These are phyloP conservation scores for Asclepias syriaca DNA, from an alignment of 257 asterid species.

Conservation along the genomic window DNA sequence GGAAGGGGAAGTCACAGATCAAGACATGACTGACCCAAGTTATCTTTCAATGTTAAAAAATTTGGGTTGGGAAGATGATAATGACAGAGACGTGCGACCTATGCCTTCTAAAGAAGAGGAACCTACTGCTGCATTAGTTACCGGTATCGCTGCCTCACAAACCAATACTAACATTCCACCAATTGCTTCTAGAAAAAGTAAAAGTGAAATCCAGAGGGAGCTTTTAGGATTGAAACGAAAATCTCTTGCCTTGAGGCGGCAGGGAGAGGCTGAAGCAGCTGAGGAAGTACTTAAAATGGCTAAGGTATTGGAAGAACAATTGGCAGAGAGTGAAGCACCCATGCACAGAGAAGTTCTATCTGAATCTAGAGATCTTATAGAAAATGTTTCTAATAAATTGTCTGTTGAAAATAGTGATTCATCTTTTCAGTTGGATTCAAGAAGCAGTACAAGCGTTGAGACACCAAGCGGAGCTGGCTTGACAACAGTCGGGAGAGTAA, in stretches of 20 bases:
- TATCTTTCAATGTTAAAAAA: constrained; percentile 73
- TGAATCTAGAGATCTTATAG: constrained; percentile 21
- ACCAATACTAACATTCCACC: constrained; percentile 18
- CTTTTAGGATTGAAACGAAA: constrained; percentile 73
- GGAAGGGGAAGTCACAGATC: constrained; percentile 74
- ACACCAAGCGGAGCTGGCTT: background rate
- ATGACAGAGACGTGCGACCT: constrained; percentile 20
- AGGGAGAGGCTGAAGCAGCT: constrained; percentile 73
- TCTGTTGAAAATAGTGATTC: constrained; percentile 20
- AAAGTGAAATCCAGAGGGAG: constrained; percentile 78
- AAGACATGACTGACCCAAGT: constrained; percentile 75
- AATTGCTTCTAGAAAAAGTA: constrained; percentile 45
- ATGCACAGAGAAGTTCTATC: constrained; percentile 23
- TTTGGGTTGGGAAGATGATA: constrained; percentile 88
- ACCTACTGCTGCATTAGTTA: constrained; percentile 13
- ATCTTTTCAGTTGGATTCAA: constrained; percentile 23
- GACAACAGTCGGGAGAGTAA: background rate
- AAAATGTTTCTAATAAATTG: constrained; percentile 9
- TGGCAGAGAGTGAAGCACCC: constrained; percentile 58
- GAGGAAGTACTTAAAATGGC: constrained; percentile 72
- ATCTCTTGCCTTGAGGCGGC: constrained; percentile 72
- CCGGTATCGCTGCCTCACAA: constrained; percentile 24
- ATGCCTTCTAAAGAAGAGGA: constrained; percentile 19
- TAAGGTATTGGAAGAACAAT: constrained; percentile 49
- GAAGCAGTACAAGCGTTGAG: constrained; percentile 14